Percentiles rank a stretch among this genome's conserved stretches.
These are phyloP conservation scores for Nitzschia sp. DNA, from an alignment of 108 stramenopile species.

Conservation along the genomic window DNA sequence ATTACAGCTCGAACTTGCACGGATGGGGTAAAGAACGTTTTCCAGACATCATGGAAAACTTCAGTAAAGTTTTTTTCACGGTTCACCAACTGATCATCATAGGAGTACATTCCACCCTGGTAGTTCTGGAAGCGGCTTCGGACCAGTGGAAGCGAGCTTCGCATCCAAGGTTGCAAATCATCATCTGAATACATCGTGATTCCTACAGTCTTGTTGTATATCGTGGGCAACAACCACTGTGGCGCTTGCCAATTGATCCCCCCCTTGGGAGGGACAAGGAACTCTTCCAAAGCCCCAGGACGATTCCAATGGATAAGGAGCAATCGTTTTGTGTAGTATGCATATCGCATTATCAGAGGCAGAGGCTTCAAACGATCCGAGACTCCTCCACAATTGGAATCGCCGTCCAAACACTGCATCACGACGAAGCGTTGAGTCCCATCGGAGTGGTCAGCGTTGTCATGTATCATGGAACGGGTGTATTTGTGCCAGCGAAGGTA, in stretches of 20 bases:
- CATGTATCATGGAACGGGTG: neutral
- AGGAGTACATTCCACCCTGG: slow-evolving; percentile 2
- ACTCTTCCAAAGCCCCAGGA: slow-evolving; percentile 39
- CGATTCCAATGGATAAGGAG: slow-evolving; percentile 43
- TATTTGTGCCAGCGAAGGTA: slow-evolving; percentile 48
- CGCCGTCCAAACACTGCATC: slow-evolving; percentile 23
- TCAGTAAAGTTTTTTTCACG: slow-evolving; percentile 18
- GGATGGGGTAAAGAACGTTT: slow-evolving; percentile 43
- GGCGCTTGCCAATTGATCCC: slow-evolving; percentile 53
- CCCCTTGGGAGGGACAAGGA: slow-evolving; percentile 44
- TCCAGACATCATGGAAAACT: slow-evolving; percentile 37
- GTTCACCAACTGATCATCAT: slow-evolving; percentile 10
- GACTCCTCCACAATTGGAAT: slow-evolving; percentile 34
- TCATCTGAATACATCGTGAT: neutral
- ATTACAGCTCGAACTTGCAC: slow-evolving; percentile 24
- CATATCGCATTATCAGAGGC: neutral
- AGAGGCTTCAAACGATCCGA: slow-evolving; percentile 6
- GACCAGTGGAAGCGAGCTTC: neutral
- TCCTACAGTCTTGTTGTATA: slow-evolving; percentile 1
- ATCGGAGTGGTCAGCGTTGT: neutral
- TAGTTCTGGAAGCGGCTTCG: slow-evolving; percentile 28
- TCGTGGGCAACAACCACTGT: slow-evolving; percentile 8
- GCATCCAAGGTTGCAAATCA: neutral
- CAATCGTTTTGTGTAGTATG: slow-evolving; percentile 38
- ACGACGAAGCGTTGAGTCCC: slow-evolving; percentile 4